These are phyloP conservation scores for Lithohypha guttulata DNA, from an alignment of 2,329 filamentous ascomycete species.

Conservation along the genomic window DNA sequence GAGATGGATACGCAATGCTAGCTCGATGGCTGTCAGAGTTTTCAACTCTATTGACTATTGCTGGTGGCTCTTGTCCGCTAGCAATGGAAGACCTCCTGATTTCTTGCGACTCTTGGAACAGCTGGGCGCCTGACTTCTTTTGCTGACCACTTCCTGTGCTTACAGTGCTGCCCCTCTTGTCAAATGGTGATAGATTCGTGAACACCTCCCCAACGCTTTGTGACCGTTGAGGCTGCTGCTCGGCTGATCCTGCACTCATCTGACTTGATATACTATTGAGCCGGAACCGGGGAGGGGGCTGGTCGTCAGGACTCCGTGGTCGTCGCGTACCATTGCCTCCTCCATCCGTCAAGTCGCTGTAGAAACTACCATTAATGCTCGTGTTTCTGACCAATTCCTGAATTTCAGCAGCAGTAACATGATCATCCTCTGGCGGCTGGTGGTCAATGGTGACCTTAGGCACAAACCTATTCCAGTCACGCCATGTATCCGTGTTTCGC, in stretches of 20 bases:
- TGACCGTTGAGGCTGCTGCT: not conserved
- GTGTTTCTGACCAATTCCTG: conserved; percentile 21
- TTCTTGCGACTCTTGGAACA: conserved; percentile 17
- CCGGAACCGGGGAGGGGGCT: conserved; percentile 6
- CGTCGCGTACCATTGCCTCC: conserved; percentile 6
- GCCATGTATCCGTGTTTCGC: conserved; percentile 36
- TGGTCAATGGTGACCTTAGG: conserved; percentile 35
- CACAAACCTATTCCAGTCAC: conserved; percentile 39
- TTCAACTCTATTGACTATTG: not conserved
- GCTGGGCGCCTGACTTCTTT: conserved; percentile 16
- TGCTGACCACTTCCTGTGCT: too few relatives aligned
- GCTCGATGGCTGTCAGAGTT: conserved; percentile 5
- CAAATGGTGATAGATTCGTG: not conserved
- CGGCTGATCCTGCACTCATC: not conserved
- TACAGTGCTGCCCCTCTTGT: not conserved
- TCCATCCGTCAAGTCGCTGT: conserved; percentile 20
- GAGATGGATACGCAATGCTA: not conserved
- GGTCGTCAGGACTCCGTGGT: conserved; percentile 2
- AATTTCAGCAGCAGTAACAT: conserved; percentile 16
- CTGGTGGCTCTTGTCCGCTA: conserved; percentile 9
- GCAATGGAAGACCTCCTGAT: conserved; percentile 14
- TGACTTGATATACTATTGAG: conserved; percentile 7
- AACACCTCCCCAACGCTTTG: not conserved
- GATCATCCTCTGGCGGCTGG: conserved; percentile 26
- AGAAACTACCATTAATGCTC: conserved; percentile 19